phyloP scores from a whole-genome alignment of 345 rosid species.

The Eucalyptus shirleyi region DNA sequence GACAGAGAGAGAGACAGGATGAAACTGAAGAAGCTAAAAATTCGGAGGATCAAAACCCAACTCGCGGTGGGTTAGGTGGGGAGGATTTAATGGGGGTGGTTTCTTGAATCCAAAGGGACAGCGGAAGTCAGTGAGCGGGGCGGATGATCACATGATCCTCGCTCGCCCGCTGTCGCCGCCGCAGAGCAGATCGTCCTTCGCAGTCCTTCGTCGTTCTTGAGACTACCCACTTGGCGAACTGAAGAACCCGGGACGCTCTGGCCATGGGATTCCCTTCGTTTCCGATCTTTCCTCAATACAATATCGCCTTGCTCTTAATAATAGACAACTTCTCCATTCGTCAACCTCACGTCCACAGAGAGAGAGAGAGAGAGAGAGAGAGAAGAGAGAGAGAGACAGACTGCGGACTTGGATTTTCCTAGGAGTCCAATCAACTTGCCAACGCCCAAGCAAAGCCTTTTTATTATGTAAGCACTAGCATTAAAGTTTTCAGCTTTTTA shows the following conservation, averaged over 20 bases:
- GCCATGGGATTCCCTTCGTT: not conserved
- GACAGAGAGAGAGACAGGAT: not conserved
- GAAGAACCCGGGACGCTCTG: not conserved
- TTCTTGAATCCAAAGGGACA: not conserved
- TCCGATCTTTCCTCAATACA: not conserved
- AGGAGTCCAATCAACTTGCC: not conserved
- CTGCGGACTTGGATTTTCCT: not conserved
- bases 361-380: not conserved
- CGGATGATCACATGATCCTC: conserved; percentile 61
- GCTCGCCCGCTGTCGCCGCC: conserved; percentile 6
- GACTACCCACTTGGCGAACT: not conserved
- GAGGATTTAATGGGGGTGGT: not conserved
- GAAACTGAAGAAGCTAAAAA: not conserved
- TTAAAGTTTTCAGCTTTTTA: not conserved
- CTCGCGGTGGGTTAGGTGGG: not conserved
- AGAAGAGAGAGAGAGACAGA: not conserved
- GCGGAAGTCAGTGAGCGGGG: conserved; percentile 8
- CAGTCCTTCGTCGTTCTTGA: not conserved
- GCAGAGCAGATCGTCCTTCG: not conserved
- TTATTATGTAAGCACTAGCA: not conserved
- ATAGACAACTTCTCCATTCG: not conserved
- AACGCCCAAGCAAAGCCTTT: not conserved
- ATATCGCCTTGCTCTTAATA: not conserved
- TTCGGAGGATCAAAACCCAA: not conserved
- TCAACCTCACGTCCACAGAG: not conserved